Evolutionary conservation across 2,329 filamentous ascomycete genomes (phyloP), one percentile per base, ranked within the genome.

Genomic region (Talaromyces atroroseus): DNA sequence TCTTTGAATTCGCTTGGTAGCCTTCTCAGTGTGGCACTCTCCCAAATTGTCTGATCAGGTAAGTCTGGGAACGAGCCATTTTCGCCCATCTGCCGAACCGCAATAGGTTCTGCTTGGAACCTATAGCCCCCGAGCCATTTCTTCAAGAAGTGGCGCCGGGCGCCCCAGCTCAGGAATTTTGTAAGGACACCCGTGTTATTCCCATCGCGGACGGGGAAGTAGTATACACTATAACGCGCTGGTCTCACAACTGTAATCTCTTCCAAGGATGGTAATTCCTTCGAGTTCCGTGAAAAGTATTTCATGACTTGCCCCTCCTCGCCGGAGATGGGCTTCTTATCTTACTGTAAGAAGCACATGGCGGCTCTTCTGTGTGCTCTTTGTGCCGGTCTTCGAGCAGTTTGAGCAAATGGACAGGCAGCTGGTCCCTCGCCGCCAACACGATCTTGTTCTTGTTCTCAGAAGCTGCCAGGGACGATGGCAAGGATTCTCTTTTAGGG

Each of bases 381-480:
- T 20, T 40, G 6, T 57, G 54, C 54, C 54, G 52, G 24, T 57
- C 54, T 34, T 57, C 54, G 7, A 57, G 18, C 1, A 57, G 42
- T 20, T 40, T 23, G 18, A 52, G 45, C 6, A 57, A 21, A 38
- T 57, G 54, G 11, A n/a, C 49, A 0, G 54, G 54, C 11, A 57
- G 54, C 24, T 56, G 40, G n/a, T 45, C 21, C 1, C 3, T 23
- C 4, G 29, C 21, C 21, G 40, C 49, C 42, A 57, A 8, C 5
- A 48, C 54, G 14, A 57, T 32, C 18, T 5, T 45, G 5, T 18
- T 24, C 2, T 21, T 29, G n/a, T 23, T 20, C 2, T 24, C 18
- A 34, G 49, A 10, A 18, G 23, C 14, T 34, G 32, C 18, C 21
- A 8, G 18, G 1, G 48, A n/a, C 12, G 53, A n/a, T 6, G 24